Evolutionary conservation across 306 rosid species (phyloP).

Genomic region (Echinosophora koreensis): DNA sequence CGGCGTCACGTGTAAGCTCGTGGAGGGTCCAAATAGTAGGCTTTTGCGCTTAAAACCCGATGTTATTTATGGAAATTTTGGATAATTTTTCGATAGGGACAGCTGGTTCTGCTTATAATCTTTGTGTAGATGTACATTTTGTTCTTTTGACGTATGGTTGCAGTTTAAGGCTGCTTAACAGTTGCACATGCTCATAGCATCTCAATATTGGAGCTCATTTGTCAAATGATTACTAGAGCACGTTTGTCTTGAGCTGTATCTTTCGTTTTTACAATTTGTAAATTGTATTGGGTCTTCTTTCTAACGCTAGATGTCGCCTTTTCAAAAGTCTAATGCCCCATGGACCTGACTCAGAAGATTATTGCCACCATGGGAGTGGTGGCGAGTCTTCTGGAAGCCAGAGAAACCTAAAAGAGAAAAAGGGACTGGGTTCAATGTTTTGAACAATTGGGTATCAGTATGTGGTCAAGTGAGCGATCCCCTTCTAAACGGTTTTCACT

Average conservation of each 20-base stretch:
- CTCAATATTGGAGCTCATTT: slow-evolving; percentile 25
- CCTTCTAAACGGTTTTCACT: no score
- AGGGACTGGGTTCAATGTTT: slow-evolving; percentile 50
- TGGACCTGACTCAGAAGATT: slow-evolving; percentile 36
- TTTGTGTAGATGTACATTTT: neutral
- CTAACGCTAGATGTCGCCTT: slow-evolving; percentile 15
- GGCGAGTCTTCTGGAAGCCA: slow-evolving; percentile 17
- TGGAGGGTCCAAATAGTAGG: slow-evolving; percentile 36
- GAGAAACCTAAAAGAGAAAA: slow-evolving; percentile 6
- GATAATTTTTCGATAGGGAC: neutral
- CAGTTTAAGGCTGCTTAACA: slow-evolving; percentile 13
- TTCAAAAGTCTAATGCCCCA: neutral
- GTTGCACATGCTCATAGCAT: slow-evolving; percentile 28
- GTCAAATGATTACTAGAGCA: slow-evolving; percentile 38
- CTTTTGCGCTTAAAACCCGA: slow-evolving; percentile 2
- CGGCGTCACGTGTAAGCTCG: slow-evolving; percentile 8
- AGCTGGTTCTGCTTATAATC: neutral
- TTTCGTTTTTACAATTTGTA: neutral
- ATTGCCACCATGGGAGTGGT: slow-evolving; percentile 13
- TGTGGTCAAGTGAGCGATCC: slow-evolving; percentile 39
- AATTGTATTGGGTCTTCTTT: slow-evolving; percentile 16
- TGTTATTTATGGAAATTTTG: slow-evolving; percentile 5
- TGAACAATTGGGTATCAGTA: slow-evolving; percentile 21
- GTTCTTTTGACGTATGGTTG: slow-evolving; percentile 22
- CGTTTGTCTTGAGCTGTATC: slow-evolving; percentile 1